Base-by-base conservation (phyloP, 139 green algal genomes). In the Coelastrella sp. region DNA sequence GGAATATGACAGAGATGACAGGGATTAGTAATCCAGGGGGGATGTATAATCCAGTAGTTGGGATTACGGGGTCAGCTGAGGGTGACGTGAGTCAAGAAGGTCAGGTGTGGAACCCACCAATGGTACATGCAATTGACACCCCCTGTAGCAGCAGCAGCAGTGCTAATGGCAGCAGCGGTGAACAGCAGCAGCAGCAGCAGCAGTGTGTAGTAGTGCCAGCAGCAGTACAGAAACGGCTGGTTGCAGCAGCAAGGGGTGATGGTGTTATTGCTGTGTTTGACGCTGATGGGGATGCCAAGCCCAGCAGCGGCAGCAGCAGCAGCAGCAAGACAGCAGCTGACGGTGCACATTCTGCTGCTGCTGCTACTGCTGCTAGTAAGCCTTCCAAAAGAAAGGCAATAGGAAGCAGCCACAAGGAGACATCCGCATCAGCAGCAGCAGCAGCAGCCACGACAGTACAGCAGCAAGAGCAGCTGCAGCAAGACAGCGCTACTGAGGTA, bases 1-100 rank as follows among this genome's bases (percentile, higher is more conserved):
- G 75, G 75, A 69, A 82, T 19, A 82, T 82, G 75, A 51, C 6
- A 15, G 23, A 82, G 9, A 69, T 82, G 75, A 51, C 75, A 40
- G 62, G 62, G 17, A 23, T 69, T 43, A 69, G 62, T 69, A 38
- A 69, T 69, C 62, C 62, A 41, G 62, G 30, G 19, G 25, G 21
- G 19, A 21, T 38, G 9, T 19, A 30, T 40, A 19, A 40, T 69
- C n/a, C n/a, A n/a, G n/a, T 7, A 38, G 21, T 30, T 69, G 62
- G 53, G 21, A 27, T 64, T n/a, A 34, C 19, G 27, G 17, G 30
- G 2, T 34, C 53, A 5, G 53, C 15, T 69, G 62, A 40, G 19
- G 17, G 27, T 40, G 62, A 8, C 23, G 62, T n/a, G n/a, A n/a
- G n/a, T n/a, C n/a, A 19, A 15, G 23, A 30, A 8, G 62, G 66